Conservation (phyloP, 1,284 basidiomycete genomes). For the Tetrapyrgos nigripes region DNA sequence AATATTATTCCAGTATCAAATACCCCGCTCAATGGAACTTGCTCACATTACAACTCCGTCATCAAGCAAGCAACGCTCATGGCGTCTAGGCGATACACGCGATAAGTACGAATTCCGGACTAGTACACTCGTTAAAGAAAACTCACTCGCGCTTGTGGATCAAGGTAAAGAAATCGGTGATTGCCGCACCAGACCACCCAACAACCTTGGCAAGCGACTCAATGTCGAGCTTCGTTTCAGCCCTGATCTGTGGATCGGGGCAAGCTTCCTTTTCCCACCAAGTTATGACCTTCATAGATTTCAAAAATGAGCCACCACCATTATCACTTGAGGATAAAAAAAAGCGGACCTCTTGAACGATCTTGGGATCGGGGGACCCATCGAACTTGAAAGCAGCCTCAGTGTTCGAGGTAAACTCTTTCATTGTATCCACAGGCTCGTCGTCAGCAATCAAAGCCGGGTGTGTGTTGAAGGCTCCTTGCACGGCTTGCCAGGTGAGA, state of each 20-base stretch:
- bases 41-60: conserved; percentile 2
- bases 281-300: background rate
- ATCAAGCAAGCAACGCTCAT: conserved; percentile 1
- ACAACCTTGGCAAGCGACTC: conserved; percentile 2
- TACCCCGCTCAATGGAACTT: background rate
- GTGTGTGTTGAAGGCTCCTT: background rate
- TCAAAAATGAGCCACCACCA: too few relatives aligned
- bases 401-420: background rate
- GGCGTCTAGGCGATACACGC: background rate
- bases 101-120: background rate
- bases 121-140: background rate
- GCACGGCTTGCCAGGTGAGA: background rate
- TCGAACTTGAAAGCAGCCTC: background rate
- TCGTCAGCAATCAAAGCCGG: background rate
- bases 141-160: conserved; percentile 1
- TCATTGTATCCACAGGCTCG: background rate
- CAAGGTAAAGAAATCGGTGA: conserved; percentile 1
- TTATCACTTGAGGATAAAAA: too few relatives aligned
- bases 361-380: conserved; percentile 1
- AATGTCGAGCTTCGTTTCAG: conserved; percentile 1
- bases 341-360: conserved; percentile 3
- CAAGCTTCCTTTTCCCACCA: conserved; percentile 4
- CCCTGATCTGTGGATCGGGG: conserved; percentile 3
- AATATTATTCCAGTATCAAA: background rate
- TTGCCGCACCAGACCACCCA: conserved; percentile 2